phyloP scores from a whole-genome alignment of 148 eudicot species.

The Camellia lanceoleosa region DNA sequence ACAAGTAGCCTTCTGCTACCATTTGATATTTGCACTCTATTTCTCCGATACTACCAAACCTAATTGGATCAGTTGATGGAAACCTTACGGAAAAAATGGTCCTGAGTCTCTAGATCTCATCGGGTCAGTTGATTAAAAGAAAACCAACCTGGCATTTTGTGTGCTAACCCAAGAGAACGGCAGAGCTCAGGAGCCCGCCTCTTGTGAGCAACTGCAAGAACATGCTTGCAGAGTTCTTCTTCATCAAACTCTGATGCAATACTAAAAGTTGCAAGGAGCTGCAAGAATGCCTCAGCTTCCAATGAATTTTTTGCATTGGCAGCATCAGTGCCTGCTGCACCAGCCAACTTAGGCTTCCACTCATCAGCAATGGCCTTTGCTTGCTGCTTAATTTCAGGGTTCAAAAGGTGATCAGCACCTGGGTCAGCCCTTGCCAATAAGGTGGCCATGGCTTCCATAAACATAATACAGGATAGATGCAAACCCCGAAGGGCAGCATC shows the following conservation, averaged over 20 bases:
- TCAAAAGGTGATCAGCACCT: conserved; percentile 38
- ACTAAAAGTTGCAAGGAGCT: conserved; percentile 66
- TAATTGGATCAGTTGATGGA: conserved; percentile 7
- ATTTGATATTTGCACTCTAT: background rate
- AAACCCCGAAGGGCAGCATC: conserved; percentile 51
- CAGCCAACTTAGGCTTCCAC: conserved; percentile 63
- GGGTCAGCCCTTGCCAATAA: conserved; percentile 52
- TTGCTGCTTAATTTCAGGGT: conserved; percentile 54
- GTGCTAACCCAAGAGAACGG: conserved; percentile 64
- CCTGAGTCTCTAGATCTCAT: conserved; percentile 24
- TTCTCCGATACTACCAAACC: conserved; percentile 4
- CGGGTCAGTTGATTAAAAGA: conserved; percentile 44
- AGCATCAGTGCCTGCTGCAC: conserved; percentile 41
- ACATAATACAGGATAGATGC: conserved; percentile 45
- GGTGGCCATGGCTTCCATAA: conserved; percentile 66
- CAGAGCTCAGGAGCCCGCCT: conserved; percentile 72
- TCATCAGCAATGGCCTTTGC: conserved; percentile 61
- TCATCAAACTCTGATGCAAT: conserved; percentile 63
- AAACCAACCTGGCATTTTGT: conserved; percentile 77
- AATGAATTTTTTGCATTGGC: conserved; percentile 59
- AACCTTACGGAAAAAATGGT: conserved; percentile 6
- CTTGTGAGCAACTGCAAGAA: conserved; percentile 55
- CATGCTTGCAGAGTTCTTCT: conserved; percentile 64
- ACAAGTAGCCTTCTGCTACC: background rate
- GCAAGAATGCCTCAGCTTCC: conserved; percentile 66